Conservation (phyloP, 2,329 filamentous ascomycete species). For the Exophiala alcalophila region DNA sequence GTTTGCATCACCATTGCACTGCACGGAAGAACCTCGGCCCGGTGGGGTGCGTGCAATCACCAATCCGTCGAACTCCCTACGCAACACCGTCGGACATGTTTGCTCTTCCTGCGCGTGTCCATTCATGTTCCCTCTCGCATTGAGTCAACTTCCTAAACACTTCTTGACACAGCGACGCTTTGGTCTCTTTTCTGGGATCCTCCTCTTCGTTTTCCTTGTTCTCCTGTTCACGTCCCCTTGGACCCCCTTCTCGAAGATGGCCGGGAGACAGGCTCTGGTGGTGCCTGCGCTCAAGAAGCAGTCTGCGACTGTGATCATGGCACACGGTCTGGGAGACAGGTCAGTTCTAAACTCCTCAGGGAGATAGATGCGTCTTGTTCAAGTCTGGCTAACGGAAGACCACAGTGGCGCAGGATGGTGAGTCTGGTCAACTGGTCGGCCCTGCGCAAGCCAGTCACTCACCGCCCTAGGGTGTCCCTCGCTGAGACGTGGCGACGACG, state of each 20-base stretch:
- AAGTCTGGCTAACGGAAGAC: constrained; percentile 18
- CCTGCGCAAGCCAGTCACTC: background rate
- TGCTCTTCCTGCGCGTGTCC: too few species aligned
- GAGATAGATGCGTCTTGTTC: background rate
- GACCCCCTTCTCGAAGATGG: constrained; percentile 13
- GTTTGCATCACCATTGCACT: too few species aligned
- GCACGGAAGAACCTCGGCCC: too few species aligned
- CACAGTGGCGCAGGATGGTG: constrained; percentile 50
- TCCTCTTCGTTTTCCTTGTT: too few species aligned
- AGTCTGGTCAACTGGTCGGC: constrained; percentile 3
- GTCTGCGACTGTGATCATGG: constrained; percentile 91
- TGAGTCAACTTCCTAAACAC: too few species aligned
- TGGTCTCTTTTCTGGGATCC: too few species aligned
- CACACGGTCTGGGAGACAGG: constrained; percentile 91
- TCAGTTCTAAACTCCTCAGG: constrained; percentile 35
- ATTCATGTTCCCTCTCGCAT: too few species aligned
- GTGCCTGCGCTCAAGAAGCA: constrained; percentile 78
- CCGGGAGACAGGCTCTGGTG: constrained; percentile 51
- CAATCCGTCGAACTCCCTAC: too few species aligned
- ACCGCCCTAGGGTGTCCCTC: constrained; percentile 59
- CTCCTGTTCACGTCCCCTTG: too few species aligned
- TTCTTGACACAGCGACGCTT: too few species aligned
- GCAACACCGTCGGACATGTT: too few species aligned
- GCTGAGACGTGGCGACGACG: constrained; percentile 84
- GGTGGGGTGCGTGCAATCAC: too few species aligned